A percentile compares a stretch with the other conserved stretches of the same genome.
Evolutionary conservation across 2,329 filamentous ascomycete genomes (phyloP).

Genomic region (Pseudogymnoascus sp.): DNA sequence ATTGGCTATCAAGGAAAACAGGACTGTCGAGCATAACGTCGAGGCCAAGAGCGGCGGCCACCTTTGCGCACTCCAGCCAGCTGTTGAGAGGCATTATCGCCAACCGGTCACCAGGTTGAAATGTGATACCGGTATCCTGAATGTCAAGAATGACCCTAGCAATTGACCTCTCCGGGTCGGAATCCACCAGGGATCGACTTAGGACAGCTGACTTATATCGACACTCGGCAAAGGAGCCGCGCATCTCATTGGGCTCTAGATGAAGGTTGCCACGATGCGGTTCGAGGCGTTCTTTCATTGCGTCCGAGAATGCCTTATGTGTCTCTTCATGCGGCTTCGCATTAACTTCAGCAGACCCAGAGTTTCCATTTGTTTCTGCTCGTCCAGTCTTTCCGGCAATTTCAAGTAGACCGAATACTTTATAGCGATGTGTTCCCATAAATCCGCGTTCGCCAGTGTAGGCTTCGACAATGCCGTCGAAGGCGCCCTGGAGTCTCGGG

Average conservation of each 20-base stretch:
- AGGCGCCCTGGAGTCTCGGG: constrained; percentile 41
- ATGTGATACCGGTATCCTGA: constrained; percentile 44
- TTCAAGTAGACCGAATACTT: constrained; percentile 48
- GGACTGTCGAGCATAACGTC: constrained; percentile 38
- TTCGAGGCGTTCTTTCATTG: constrained; percentile 46
- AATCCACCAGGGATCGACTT: constrained; percentile 38
- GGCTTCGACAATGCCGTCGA: constrained; percentile 47
- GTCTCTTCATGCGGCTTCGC: constrained; percentile 42
- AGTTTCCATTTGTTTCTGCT: constrained; percentile 44
- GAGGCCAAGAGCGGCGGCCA: constrained; percentile 42
- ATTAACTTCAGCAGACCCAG: constrained; percentile 35
- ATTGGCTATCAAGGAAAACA: constrained; percentile 33
- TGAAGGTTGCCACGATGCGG: constrained; percentile 39
- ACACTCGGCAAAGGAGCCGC: constrained; percentile 47
- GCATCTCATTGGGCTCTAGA: constrained; percentile 45
- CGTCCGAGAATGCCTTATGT: constrained; percentile 42
- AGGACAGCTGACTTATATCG: constrained; percentile 41
- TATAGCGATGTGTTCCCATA: constrained; percentile 49
- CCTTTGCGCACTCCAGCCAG: constrained; percentile 47
- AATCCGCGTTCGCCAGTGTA: constrained; percentile 48
- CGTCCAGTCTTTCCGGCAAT: constrained; percentile 45
- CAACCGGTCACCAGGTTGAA: constrained; percentile 44
- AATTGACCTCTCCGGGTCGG: constrained; percentile 38
- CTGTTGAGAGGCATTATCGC: constrained; percentile 47
- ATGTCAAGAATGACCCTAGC: constrained; percentile 44